phyloP scores from a whole-genome alignment of 768 basidiomycete species.

The Tricholoma sp. region DNA sequence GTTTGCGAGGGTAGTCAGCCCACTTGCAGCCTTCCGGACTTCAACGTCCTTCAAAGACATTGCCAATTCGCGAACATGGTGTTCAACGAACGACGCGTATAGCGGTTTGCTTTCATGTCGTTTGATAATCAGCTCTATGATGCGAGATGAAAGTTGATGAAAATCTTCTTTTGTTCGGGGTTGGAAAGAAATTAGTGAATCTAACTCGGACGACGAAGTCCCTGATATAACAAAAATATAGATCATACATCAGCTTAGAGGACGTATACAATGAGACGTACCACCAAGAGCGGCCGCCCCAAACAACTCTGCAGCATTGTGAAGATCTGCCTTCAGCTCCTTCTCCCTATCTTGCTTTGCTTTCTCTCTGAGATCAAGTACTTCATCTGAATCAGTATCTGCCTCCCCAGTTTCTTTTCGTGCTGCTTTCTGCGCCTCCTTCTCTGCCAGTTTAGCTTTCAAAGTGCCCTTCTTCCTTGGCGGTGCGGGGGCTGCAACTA shows the following conservation, averaged over 20 bases:
- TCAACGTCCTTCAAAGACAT: slow-evolving; percentile 84
- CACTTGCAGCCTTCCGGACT: slow-evolving; percentile 82
- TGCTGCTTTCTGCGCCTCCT: slow-evolving; percentile 70
- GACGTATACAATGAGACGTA: slow-evolving; percentile 23
- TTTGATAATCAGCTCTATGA: slow-evolving; percentile 72
- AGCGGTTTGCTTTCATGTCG: slow-evolving; percentile 79
- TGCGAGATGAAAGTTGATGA: slow-evolving; percentile 59
- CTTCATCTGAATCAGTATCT: slow-evolving; percentile 57
- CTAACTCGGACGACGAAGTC: slow-evolving; percentile 63
- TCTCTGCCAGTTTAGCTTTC: slow-evolving; percentile 90
- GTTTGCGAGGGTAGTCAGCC: slow-evolving; percentile 82
- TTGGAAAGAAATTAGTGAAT: slow-evolving; percentile 67
- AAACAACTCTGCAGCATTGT: slow-evolving; percentile 76
- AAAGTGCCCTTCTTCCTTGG: slow-evolving; percentile 91
- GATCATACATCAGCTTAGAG: neutral
- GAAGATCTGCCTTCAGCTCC: slow-evolving; percentile 85
- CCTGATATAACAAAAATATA: slow-evolving; percentile 31
- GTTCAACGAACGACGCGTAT: slow-evolving; percentile 79
- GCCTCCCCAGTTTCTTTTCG: slow-evolving; percentile 36
- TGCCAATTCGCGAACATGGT: slow-evolving; percentile 72
- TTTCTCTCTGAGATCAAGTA: slow-evolving; percentile 76
- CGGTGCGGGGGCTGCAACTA: slow-evolving; percentile 50
- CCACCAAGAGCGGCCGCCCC: slow-evolving; percentile 66
- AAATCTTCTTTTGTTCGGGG: slow-evolving; percentile 92
- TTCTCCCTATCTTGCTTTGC: slow-evolving; percentile 70